Evolutionary conservation across 2,329 filamentous ascomycete species (phyloP), one percentile per base, ranked within the genome.

Genomic region (Nemania sp.): DNA sequence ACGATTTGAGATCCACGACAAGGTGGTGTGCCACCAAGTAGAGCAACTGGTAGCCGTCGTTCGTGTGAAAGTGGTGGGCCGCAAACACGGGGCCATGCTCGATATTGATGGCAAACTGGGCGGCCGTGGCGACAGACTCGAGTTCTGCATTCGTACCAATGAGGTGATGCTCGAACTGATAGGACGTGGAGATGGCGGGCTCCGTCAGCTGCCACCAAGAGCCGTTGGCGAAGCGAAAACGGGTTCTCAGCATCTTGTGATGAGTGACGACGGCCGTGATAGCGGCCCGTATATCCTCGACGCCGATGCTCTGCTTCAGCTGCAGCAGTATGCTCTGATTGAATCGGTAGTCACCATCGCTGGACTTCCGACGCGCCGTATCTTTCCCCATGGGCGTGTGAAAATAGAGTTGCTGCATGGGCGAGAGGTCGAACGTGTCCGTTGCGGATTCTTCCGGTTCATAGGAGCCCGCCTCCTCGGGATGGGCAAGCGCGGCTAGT

Each of bases 321-420:
- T 76, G 75, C 4, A 85, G 71, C 2, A 83, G 69, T 6, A 83
- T 71, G 60, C 81, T 82, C 64, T 81, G 80, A 60, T 82, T 83
- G 64, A 82, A 83, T 2, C 80, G 76, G 60, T 79, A 80, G 20
- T 72, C 77, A 0, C 75, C 75, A 2, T 75, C 73, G 3, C 65
- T 57, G 0, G 67, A 59, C 39, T 69, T 67, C 25, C 75, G 68
- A 13, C 70, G 66, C 25, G 71, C 70, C 11, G 67, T 59, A 49
- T 75, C 71, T 1, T 73, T 74, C 4, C 77, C 77, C 69, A 81
- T 78, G 1, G 73, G 70, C 0, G 80, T 81, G 62, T 80, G 75
- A 53, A 84, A 83, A 66, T 81, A 82, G 3, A 85, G 73, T 56
- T 80, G 78, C 69, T 85, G 82, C 78, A 84, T 84, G 2, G 82